Percentiles rank a stretch among this genome's conserved stretches.
These are phyloP conservation scores for Asparagopsis taxiformis DNA, from an alignment of 31 red algal genomes.

Conservation along the genomic window DNA sequence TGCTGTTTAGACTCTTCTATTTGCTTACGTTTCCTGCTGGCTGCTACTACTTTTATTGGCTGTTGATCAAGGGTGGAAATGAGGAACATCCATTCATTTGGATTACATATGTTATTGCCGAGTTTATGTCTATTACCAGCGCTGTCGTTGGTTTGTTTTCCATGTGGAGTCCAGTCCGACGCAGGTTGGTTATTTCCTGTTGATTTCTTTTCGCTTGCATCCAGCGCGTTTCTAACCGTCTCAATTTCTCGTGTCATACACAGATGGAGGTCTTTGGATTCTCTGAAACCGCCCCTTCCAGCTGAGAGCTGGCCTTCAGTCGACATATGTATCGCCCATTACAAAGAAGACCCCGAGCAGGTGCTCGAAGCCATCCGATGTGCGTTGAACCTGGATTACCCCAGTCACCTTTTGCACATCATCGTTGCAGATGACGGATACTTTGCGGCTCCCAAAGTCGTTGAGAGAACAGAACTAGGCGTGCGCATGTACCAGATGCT, in stretches of 20 bases:
- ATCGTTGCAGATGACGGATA: constrained; percentile 78
- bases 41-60: constrained; percentile 80
- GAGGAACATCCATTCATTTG: constrained; percentile 41
- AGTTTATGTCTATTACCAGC: constrained; percentile 57
- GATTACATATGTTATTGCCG: constrained; percentile 67
- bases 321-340: constrained; percentile 70
- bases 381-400: constrained; percentile 66
- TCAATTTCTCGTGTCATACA: background rate
- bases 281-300: constrained; percentile 69
- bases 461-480: constrained; percentile 67
- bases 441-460: constrained; percentile 63
- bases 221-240: background rate
- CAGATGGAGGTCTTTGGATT: constrained; percentile 70
- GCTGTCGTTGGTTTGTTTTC: constrained; percentile 68
- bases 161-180: constrained; percentile 77
- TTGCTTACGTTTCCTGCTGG: constrained; percentile 62
- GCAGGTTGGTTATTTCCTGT: constrained; percentile 18
- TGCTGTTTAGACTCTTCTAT: constrained; percentile 74
- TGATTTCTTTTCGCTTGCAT: background rate
- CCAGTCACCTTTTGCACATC: constrained; percentile 69
- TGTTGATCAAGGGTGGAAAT: constrained; percentile 57
- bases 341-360: constrained; percentile 68
- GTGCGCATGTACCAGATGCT: constrained; percentile 74
- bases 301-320: constrained; percentile 73
- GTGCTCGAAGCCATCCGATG: constrained; percentile 64